Evolutionary conservation across 176 grass and related monocot genomes (phyloP).

Genomic region (Musa itinerans): DNA sequence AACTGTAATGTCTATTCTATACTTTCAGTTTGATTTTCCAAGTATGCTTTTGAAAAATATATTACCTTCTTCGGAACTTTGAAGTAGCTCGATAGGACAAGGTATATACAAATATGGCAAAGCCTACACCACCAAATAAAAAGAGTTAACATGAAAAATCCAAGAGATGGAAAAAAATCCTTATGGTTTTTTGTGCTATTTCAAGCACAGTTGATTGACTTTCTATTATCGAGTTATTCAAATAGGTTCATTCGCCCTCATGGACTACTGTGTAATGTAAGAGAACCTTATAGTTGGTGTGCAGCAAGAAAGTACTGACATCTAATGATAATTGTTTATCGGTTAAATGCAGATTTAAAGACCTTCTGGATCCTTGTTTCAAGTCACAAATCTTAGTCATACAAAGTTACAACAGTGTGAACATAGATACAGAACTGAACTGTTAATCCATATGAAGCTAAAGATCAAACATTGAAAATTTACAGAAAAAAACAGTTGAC

Average conservation of each 20-base stretch:
- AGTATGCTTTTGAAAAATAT: background rate
- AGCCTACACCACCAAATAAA: conserved; percentile 15
- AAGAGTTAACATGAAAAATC: background rate
- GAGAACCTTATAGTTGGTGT: background rate
- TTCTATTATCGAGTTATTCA: too few relatives aligned
- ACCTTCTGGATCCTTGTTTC: background rate
- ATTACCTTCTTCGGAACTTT: conserved; percentile 15
- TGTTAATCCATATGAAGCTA: background rate
- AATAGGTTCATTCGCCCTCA: too few relatives aligned
- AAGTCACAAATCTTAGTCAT: background rate
- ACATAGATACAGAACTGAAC: background rate
- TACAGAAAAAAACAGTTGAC: background rate
- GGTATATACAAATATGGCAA: conserved; percentile 26
- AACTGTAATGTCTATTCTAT: background rate
- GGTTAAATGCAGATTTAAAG: background rate
- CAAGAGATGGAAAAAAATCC: background rate
- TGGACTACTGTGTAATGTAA: too few relatives aligned
- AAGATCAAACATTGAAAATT: background rate
- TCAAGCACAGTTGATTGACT: background rate
- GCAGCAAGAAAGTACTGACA: background rate
- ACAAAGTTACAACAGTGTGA: background rate
- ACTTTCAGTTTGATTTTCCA: background rate
- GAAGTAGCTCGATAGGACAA: conserved; percentile 15
- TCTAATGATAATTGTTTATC: background rate
- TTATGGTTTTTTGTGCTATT: background rate